phyloP scores from a whole-genome alignment of 2,329 filamentous ascomycete genomes.

The Podosphaera fusca region DNA sequence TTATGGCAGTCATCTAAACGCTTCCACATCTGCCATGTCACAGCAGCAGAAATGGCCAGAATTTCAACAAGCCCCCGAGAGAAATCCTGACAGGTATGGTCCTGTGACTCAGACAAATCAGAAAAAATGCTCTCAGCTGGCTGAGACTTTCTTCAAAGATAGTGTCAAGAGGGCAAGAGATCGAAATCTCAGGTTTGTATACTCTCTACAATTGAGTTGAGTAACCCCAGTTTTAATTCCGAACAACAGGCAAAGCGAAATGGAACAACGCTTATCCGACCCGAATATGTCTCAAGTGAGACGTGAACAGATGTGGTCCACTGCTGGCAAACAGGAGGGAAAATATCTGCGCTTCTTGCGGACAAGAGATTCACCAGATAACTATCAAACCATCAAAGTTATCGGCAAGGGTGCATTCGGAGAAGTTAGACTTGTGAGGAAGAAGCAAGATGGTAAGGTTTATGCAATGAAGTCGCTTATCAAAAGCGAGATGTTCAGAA shows the following conservation, averaged over 20 bases:
- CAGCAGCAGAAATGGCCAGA: constrained; percentile 37
- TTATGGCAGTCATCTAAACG: constrained; percentile 43
- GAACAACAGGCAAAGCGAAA: constrained; percentile 53
- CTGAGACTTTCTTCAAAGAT: constrained; percentile 92
- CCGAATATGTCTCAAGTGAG: constrained; percentile 49
- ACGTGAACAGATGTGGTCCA: constrained; percentile 67
- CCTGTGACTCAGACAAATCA: constrained; percentile 42
- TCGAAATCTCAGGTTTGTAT: constrained; percentile 65
- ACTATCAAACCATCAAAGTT: constrained; percentile 91
- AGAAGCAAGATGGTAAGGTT: constrained; percentile 88
- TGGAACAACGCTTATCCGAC: constrained; percentile 68
- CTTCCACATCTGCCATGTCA: constrained; percentile 37
- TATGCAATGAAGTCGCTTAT: constrained; percentile 97
- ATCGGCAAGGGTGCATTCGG: constrained; percentile 98
- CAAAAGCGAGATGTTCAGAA: constrained; percentile 99
- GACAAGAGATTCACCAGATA: constrained; percentile 78
- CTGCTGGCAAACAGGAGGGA: constrained; percentile 67
- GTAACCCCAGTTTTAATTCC: constrained; percentile 1
- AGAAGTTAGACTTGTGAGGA: constrained; percentile 91
- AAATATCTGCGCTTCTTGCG: constrained; percentile 85
- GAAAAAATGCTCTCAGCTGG: constrained; percentile 45
- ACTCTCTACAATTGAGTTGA: background rate
- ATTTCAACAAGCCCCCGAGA: constrained; percentile 58
- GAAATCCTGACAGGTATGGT: constrained; percentile 63
- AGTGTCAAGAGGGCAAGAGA: constrained; percentile 91